Evolutionary conservation across 2,329 filamentous ascomycete genomes (phyloP).

Genomic region (Diaporthe ampelina): DNA sequence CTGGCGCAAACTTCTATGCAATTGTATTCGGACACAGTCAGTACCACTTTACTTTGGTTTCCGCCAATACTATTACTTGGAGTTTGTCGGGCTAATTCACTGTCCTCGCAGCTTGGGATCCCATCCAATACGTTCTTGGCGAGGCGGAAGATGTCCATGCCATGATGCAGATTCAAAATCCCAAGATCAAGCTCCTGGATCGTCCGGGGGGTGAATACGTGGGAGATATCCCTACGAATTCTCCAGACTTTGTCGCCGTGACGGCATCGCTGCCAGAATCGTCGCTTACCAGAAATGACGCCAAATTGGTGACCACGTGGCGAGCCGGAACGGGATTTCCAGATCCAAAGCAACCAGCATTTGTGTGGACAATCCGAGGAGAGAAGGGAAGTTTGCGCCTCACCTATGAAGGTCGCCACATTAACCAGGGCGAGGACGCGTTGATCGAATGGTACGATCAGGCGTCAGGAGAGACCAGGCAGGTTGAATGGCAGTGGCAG

Average conservation of each 20-base stretch:
- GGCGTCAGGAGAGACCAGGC: conserved; percentile 58
- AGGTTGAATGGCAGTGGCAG: conserved; percentile 59
- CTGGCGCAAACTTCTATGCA: conserved; percentile 61
- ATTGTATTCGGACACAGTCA: conserved; percentile 59
- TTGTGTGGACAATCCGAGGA: conserved; percentile 63
- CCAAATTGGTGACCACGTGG: conserved; percentile 55
- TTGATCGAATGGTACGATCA: conserved; percentile 65
- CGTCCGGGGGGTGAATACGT: conserved; percentile 48
- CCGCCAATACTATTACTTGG: conserved; percentile 43
- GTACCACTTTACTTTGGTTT: conserved; percentile 41
- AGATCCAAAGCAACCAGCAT: conserved; percentile 51
- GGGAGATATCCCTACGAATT: conserved; percentile 50
- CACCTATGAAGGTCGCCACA: conserved; percentile 45
- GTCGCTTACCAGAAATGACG: conserved; percentile 47
- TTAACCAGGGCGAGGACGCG: conserved; percentile 50
- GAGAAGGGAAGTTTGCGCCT: conserved; percentile 62
- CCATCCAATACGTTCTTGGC: conserved; percentile 60
- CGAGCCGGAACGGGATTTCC: conserved; percentile 61
- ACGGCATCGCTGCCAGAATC: conserved; percentile 50
- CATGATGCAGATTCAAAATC: conserved; percentile 61
- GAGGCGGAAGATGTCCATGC: conserved; percentile 56
- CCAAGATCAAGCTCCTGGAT: conserved; percentile 54
- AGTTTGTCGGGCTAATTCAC: conserved; percentile 40
- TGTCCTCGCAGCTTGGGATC: conserved; percentile 57
- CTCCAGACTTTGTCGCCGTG: conserved; percentile 47